Percentiles rank a stretch among this genome's conserved stretches.
Conservation (phyloP, 345 rosid species). For the Eucalyptus erythrocorys region DNA sequence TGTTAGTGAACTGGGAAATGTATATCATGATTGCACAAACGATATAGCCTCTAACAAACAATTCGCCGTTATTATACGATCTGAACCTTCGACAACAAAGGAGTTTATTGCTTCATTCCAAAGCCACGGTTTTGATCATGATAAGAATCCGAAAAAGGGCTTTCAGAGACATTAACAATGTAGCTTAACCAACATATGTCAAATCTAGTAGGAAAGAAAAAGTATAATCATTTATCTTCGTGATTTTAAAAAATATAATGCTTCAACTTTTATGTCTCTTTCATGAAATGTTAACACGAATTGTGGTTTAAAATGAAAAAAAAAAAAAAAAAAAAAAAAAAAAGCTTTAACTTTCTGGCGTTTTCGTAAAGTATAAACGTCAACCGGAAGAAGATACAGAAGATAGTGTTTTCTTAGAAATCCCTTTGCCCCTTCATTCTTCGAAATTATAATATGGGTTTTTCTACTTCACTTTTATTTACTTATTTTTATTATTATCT, state of each 20-base stretch:
- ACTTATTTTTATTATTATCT: not conserved
- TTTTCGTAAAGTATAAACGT: not conserved
- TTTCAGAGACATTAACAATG: fast-evolving
- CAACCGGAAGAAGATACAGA: fast-evolving
- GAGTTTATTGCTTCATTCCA: not conserved
- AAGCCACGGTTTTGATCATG: not conserved
- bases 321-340: no score
- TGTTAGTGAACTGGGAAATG: no score
- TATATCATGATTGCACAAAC: fast-evolving
- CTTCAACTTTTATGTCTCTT: fast-evolving
- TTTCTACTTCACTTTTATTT: not conserved
- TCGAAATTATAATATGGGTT: not conserved
- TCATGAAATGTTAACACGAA: not conserved
- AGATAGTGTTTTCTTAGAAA: not conserved
- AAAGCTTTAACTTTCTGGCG: no score
- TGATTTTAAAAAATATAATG: fast-evolving
- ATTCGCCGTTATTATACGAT: fast-evolving
- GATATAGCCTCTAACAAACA: fast-evolving
- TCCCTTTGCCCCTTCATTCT: not conserved
- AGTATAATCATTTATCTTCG: not conserved
- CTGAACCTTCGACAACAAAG: not conserved
- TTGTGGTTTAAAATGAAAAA: no score
- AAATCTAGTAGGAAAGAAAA: not conserved
- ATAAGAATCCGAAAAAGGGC: fast-evolving
- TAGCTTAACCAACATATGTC: fast-evolving